Evolutionary conservation across 352 stramenopile genomes (phyloP).

Genomic region (Achlya hypogyna): DNA sequence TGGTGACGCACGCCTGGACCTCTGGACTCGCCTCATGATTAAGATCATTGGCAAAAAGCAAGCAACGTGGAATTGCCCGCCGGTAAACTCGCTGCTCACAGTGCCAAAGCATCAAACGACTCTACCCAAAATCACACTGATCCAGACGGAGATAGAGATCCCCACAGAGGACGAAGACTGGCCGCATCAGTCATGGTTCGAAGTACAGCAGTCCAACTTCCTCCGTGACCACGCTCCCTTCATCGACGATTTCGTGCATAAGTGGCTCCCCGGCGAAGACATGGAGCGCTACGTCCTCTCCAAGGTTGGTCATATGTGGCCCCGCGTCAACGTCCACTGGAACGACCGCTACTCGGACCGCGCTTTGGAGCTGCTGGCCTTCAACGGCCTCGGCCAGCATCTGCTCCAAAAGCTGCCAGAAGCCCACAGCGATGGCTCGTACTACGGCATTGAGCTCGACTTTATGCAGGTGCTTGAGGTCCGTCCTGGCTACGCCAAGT

Average conservation of each 20-base stretch:
- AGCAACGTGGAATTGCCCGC: neutral
- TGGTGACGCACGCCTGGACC: neutral
- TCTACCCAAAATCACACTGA: slow-evolving; percentile 3
- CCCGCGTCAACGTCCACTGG: slow-evolving; percentile 2
- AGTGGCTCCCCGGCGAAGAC: slow-evolving; percentile 10
- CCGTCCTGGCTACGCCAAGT: slow-evolving; percentile 13
- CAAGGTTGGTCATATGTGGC: slow-evolving; percentile 6
- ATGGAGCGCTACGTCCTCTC: slow-evolving; percentile 3
- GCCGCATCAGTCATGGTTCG: neutral
- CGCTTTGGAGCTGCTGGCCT: neutral
- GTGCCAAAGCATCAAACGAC: neutral
- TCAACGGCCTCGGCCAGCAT: neutral
- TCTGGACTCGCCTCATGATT: slow-evolving; percentile 14
- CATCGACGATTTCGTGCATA: neutral
- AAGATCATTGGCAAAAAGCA: slow-evolving; percentile 9
- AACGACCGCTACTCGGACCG: slow-evolving; percentile 8
- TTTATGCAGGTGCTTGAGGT: slow-evolving; percentile 3
- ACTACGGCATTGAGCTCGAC: slow-evolving; percentile 3
- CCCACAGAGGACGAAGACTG: slow-evolving; percentile 9
- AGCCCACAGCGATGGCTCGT: neutral
- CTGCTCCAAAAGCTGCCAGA: neutral
- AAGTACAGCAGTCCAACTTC: slow-evolving; percentile 7
- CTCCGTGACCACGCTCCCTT: neutral
- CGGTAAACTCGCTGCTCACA: neutral
- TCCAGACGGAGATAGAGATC: slow-evolving; percentile 1